phyloP scores from a whole-genome alignment of 768 basidiomycete genomes.

The Suillus brevipes region DNA sequence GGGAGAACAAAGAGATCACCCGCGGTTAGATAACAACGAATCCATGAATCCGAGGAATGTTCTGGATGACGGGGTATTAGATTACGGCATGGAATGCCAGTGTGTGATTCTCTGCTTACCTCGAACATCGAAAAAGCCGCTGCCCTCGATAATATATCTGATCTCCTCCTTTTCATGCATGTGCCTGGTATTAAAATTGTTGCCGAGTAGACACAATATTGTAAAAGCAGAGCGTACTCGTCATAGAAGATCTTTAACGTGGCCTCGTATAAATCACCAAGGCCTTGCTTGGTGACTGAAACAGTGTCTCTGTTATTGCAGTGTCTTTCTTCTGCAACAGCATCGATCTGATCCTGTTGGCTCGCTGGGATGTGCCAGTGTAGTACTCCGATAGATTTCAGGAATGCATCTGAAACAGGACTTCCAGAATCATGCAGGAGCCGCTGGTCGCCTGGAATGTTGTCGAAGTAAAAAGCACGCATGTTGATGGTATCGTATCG shows the following conservation, averaged over 20 bases:
- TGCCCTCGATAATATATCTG: slow-evolving; percentile 80
- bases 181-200: slow-evolving; percentile 49
- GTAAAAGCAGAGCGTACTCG: slow-evolving; percentile 51
- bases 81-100: neutral
- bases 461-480: slow-evolving; percentile 77
- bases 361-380: slow-evolving; percentile 64
- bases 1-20: slow-evolving; percentile 89
- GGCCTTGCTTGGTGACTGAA: slow-evolving; percentile 71
- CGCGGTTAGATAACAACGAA: slow-evolving; percentile 70
- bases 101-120: slow-evolving; percentile 46
- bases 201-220: neutral
- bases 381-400: slow-evolving; percentile 62
- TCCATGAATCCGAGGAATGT: slow-evolving; percentile 70
- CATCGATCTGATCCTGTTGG: slow-evolving; percentile 54
- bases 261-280: slow-evolving; percentile 81
- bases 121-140: slow-evolving; percentile 90
- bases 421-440: slow-evolving; percentile 71
- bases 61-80: slow-evolving; percentile 41
- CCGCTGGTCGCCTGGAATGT: slow-evolving; percentile 78
- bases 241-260: slow-evolving; percentile 84
- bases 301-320: slow-evolving; percentile 87
- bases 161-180: slow-evolving; percentile 98
- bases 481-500: slow-evolving; percentile 33
- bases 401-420: slow-evolving; percentile 49
- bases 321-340: slow-evolving; percentile 61